Conservation (phyloP, 176 grass and related monocot species). For the Elaeis guineensis region DNA sequence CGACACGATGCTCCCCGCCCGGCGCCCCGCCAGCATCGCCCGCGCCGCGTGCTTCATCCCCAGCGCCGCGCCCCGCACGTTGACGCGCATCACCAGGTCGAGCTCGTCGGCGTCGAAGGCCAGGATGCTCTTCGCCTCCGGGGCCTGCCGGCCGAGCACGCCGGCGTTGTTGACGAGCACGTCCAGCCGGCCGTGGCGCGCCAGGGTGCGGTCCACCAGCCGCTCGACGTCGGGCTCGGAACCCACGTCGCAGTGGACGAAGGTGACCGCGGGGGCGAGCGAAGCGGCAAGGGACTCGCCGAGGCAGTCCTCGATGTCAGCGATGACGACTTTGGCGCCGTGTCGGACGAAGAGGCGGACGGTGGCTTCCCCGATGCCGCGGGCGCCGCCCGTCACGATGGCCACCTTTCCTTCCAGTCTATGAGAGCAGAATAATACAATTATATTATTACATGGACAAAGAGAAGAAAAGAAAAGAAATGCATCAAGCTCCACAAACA, state of each 20-base stretch:
- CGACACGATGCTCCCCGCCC: constrained; percentile 66
- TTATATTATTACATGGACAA: no score
- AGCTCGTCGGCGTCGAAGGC: constrained; percentile 76
- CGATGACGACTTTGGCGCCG: no score
- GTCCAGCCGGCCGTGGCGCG: constrained; percentile 55
- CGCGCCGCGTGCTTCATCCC: constrained; percentile 94
- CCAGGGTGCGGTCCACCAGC: constrained; percentile 33
- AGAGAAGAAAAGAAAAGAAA: no score
- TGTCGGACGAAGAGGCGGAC: no score
- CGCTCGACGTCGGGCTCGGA: constrained; percentile 58
- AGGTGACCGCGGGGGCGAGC: constrained; percentile 32
- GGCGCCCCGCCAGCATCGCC: constrained; percentile 46
- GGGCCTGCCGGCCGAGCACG: constrained; percentile 78
- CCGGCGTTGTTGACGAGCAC: constrained; percentile 79
- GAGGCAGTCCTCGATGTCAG: no score
- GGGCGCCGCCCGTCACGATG: no score
- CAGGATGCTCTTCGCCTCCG: constrained; percentile 65
- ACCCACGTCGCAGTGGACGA: constrained; percentile 58
- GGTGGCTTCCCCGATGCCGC: no score
- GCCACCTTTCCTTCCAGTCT: no score
- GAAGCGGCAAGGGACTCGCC: constrained; percentile 19
- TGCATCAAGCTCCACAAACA: no score
- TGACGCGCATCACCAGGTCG: constrained; percentile 89
- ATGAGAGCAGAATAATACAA: no score
- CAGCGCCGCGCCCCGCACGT: constrained; percentile 78